Evolutionary conservation across 1,284 basidiomycete species (phyloP).

Genomic region (Peniophora sp.): DNA sequence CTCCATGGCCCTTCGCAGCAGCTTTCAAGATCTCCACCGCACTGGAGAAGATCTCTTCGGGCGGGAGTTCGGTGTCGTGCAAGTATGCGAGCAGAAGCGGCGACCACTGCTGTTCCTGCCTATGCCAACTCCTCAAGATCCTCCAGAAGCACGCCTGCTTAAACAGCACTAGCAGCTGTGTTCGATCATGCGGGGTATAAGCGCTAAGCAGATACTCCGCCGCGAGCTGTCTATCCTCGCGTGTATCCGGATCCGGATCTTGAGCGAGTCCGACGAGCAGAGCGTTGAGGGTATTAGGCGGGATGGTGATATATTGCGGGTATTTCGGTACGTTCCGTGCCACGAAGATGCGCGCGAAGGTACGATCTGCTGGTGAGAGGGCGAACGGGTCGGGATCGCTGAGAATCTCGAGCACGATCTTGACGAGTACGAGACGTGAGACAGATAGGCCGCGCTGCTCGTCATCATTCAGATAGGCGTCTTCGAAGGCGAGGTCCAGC

Average conservation of each 20-base stretch:
- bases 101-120: conserved; percentile 72
- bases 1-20: conserved; percentile 37
- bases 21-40: conserved; percentile 55
- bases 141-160: conserved; percentile 84
- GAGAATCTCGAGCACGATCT: conserved; percentile 79
- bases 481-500: conserved; percentile 93
- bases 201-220: conserved; percentile 92
- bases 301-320: conserved; percentile 74
- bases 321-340: conserved; percentile 97
- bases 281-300: conserved; percentile 60
- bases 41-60: conserved; percentile 54
- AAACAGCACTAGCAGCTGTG: conserved; percentile 64
- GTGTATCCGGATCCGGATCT: conserved; percentile 66
- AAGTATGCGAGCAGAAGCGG: conserved; percentile 68
- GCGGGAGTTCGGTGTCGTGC: conserved; percentile 63
- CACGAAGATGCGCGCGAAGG: conserved; percentile 92
- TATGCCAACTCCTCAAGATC: conserved; percentile 78
- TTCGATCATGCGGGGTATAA: conserved; percentile 78
- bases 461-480: conserved; percentile 82
- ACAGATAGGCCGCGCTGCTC: conserved; percentile 34
- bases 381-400: conserved; percentile 30
- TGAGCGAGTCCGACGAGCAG: conserved; percentile 75
- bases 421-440: conserved; percentile 78
- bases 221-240: conserved; percentile 92
- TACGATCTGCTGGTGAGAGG: conserved; percentile 56